Percentiles rank a stretch among this genome's conserved stretches.
Evolutionary conservation across 768 basidiomycete species (phyloP).

Genomic region (Cystobasidium onofrii): DNA sequence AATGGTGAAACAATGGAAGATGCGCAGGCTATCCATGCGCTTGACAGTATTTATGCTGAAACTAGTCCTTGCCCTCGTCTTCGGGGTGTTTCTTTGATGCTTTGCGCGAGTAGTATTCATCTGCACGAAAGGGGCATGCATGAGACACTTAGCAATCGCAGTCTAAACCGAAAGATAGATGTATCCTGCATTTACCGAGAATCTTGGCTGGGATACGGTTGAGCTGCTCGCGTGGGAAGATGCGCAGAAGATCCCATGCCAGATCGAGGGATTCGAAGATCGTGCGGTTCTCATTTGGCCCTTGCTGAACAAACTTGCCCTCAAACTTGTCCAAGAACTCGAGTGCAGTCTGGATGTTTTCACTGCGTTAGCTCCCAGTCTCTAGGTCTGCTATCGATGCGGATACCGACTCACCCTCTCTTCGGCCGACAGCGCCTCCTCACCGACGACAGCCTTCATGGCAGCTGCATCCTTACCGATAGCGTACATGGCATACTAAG

Average conservation of each 20-base stretch:
- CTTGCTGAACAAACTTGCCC: conserved; percentile 93
- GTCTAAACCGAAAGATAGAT: background rate
- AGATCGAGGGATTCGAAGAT: conserved; percentile 96
- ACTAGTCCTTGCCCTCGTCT: conserved; percentile 37
- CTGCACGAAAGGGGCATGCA: background rate
- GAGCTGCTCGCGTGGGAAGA: conserved; percentile 97
- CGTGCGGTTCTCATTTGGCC: conserved; percentile 86
- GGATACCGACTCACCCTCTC: conserved; percentile 56
- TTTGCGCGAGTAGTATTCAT: conserved; percentile 40
- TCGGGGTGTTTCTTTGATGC: conserved; percentile 30
- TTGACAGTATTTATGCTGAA: background rate
- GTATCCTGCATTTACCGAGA: conserved; percentile 19
- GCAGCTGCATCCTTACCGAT: conserved; percentile 57
- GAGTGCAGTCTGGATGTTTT: conserved; percentile 61
- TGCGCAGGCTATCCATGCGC: too few relatives aligned
- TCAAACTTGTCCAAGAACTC: conserved; percentile 99
- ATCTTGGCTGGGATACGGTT: conserved; percentile 92
- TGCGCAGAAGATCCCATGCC: conserved; percentile 90
- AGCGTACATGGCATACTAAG: conserved; percentile 30
- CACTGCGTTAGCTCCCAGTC: too few relatives aligned
- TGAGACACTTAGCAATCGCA: background rate
- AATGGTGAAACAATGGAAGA: too few relatives aligned
- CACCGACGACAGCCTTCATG: conserved; percentile 99
- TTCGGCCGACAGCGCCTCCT: conserved; percentile 87
- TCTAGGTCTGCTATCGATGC: too few relatives aligned